phyloP scores from a whole-genome alignment of 2,329 filamentous ascomycete species.

The Lachnellula cervina region DNA sequence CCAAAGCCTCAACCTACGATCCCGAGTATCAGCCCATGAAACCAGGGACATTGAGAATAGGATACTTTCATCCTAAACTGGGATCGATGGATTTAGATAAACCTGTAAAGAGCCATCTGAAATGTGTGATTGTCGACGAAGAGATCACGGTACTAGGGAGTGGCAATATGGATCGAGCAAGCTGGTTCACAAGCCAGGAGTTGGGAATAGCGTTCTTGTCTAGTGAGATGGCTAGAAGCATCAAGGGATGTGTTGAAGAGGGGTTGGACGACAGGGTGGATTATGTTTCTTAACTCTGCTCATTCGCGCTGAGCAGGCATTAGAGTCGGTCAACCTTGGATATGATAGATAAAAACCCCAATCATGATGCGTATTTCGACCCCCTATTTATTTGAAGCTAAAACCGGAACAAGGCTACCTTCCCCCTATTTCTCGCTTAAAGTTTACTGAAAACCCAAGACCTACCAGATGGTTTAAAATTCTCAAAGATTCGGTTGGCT shows the following conservation, averaged over 20 bases:
- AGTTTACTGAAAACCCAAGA: too few species aligned
- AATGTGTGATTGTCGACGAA: constrained; percentile 68
- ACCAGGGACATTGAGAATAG: constrained; percentile 24
- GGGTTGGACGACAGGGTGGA: constrained; percentile 17
- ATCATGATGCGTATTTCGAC: too few species aligned
- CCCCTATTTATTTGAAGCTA: too few species aligned
- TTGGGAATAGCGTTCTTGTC: constrained; percentile 59
- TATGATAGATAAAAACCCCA: too few species aligned
- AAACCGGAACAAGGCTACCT: too few species aligned
- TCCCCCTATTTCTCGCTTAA: too few species aligned
- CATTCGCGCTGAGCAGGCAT: too few species aligned
- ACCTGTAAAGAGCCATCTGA: constrained; percentile 71
- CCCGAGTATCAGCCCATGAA: constrained; percentile 22
- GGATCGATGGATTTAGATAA: constrained; percentile 37
- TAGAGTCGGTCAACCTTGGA: too few species aligned
- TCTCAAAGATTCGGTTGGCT: too few species aligned
- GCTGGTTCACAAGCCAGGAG: constrained; percentile 84
- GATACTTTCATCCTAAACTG: constrained; percentile 28
- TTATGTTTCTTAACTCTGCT: constrained; percentile 8
- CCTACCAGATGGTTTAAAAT: too few species aligned
- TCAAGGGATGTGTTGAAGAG: constrained; percentile 12
- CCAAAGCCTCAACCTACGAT: constrained; percentile 15
- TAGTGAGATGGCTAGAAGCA: constrained; percentile 31
- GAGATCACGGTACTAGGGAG: constrained; percentile 67
- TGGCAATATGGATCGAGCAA: constrained; percentile 79